Evolutionary conservation across 768 basidiomycete species (phyloP).

Genomic region (Jaapia argillacea): DNA sequence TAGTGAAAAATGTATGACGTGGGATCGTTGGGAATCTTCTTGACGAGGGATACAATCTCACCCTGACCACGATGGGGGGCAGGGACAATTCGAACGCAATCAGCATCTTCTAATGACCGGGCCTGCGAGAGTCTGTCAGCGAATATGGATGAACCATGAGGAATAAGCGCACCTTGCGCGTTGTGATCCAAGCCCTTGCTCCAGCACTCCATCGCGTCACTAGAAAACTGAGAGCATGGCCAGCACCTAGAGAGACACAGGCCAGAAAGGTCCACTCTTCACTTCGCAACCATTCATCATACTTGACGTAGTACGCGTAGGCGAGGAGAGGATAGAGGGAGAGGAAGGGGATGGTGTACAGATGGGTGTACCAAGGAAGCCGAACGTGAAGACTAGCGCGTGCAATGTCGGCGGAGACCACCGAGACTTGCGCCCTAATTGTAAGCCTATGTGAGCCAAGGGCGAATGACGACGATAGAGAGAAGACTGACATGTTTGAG

Average conservation of each 20-base stretch:
- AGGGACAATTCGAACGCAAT: slow-evolving; percentile 76
- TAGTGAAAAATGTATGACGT: slow-evolving; percentile 83
- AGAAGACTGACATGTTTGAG: too few relatives aligned
- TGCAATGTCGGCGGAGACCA: slow-evolving; percentile 60
- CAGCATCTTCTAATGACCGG: slow-evolving; percentile 55
- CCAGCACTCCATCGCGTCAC: slow-evolving; percentile 82
- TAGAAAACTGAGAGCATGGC: slow-evolving; percentile 89
- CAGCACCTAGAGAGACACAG: slow-evolving; percentile 72
- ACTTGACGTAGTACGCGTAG: slow-evolving; percentile 87
- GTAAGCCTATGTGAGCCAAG: too few relatives aligned
- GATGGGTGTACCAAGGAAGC: slow-evolving; percentile 58
- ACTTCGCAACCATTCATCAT: slow-evolving; percentile 83
- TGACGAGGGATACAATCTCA: slow-evolving; percentile 73
- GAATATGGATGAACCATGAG: not conserved
- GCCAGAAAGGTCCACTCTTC: slow-evolving; percentile 98
- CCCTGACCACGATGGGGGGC: slow-evolving; percentile 77
- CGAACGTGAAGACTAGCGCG: slow-evolving; percentile 56
- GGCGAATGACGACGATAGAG: too few relatives aligned
- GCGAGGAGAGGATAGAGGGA: slow-evolving; percentile 73
- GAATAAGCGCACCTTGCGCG: slow-evolving; percentile 43
- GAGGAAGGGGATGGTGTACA: slow-evolving; percentile 74
- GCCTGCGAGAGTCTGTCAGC: slow-evolving; percentile 31
- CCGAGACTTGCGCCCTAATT: slow-evolving; percentile 38
- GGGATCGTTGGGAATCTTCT: slow-evolving; percentile 46
- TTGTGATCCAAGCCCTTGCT: slow-evolving; percentile 74